Evolutionary conservation across 176 grass and related monocot species (phyloP), one percentile per base, ranked within the genome.

Genomic region (Luzula sylvatica): DNA sequence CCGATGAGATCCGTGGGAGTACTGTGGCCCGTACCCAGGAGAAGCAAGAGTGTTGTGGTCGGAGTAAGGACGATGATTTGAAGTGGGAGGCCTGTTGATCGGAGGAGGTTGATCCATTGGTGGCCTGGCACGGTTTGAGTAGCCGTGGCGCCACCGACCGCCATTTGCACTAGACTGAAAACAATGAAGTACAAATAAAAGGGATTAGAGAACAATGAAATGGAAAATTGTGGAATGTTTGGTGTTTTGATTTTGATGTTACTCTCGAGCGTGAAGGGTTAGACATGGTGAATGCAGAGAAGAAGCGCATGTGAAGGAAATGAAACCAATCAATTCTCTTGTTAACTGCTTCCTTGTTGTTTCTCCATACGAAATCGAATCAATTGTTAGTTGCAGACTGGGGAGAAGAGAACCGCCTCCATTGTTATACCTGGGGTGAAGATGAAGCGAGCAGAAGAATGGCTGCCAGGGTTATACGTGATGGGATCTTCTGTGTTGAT

Each of bases 231-330:
- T 35, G 21, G 40, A 13, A 13, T 5, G 43, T 30, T 30, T 5
- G 19, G 11, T 40, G 29, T 39, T 58, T 58, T 8, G 18, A 38
- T 30, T 4, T 27, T 46, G 32, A 5, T 42, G 2, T 13, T 63
- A 47, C 59, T 63, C 25, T 47, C 15, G 29, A 63, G 4, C 24
- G 42, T 22, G 42, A 27, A 63, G 42, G 46, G 42, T 28, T 63
- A 15, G 59, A 63, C 27, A 18, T 28, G 30, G 9, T 35, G 7
- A 9, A 35, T 4, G 30, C 30, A 9, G 30, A 35, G 41, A 63
- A 63, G 42, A 28, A 48, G 15, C 59, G 59, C 59, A 63, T 63
- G 42, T n/a, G n/a, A n/a, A n/a, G n/a, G n/a, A n/a, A n/a, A n/a
- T n/a, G n/a, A n/a, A n/a, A n/a, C n/a, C n/a, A n/a, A n/a, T n/a